Evolutionary conservation across 805 yeast genomes (phyloP).

Genomic region (Spathaspora sp.): DNA sequence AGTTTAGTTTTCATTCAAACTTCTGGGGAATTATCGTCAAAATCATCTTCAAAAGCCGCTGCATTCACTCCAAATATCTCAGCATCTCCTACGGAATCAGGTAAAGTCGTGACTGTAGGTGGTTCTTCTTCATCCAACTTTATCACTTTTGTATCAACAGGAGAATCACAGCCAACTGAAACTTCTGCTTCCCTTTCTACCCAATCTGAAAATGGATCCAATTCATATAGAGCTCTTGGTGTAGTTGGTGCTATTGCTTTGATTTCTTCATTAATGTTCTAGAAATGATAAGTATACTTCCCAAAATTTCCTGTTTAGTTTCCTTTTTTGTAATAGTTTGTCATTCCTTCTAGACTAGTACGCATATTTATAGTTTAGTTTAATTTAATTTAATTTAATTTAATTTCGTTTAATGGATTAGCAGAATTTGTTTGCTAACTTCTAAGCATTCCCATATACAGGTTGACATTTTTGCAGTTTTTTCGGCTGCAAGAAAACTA

Average conservation of each 20-base stretch:
- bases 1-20: constrained; percentile 9
- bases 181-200: neutral
- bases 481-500: too few species aligned
- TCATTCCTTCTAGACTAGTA: neutral
- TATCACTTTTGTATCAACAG: neutral
- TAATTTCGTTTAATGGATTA: too few species aligned
- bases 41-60: neutral
- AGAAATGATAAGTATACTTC: neutral
- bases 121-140: neutral
- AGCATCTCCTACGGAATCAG: neutral
- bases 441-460: neutral
- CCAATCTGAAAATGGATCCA: constrained; percentile 39
- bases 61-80: neutral
- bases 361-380: too few species aligned
- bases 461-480: too few species aligned
- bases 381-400: too few species aligned
- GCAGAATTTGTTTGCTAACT: neutral
- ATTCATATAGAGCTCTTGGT: neutral
- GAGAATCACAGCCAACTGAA: neutral
- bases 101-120: neutral
- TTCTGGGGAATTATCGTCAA: neutral
- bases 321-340: neutral
- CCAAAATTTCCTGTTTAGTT: neutral
- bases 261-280: constrained; percentile 1
- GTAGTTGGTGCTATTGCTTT: constrained; percentile 2